phyloP scores from a whole-genome alignment of 805 yeast genomes.

The Yarrowia keelungensis region DNA sequence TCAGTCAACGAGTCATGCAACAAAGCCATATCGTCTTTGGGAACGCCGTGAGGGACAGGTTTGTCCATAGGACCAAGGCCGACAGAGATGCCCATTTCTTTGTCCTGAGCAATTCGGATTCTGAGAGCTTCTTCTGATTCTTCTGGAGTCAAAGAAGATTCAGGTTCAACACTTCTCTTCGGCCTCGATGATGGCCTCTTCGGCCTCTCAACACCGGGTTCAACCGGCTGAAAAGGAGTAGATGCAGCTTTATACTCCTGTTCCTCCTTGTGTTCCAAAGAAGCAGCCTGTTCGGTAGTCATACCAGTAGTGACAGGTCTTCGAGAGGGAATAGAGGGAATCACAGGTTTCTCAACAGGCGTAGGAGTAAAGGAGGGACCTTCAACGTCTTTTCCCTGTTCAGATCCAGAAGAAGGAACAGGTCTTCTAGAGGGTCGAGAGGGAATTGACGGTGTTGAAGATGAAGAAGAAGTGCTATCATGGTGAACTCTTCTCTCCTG shows the following conservation, averaged over 20 bases:
- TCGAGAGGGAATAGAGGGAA: no score
- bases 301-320: not conserved
- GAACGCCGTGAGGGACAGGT: not conserved
- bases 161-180: not conserved
- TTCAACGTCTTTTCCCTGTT: no score
- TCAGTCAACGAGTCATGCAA: not conserved
- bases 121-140: not conserved
- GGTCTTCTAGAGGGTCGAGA: slow-evolving; percentile 4
- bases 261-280: not conserved
- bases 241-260: not conserved
- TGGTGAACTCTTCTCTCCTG: not conserved
- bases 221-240: slow-evolving; percentile 13
- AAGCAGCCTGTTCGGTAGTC: not conserved
- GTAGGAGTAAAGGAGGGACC: no score
- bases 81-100: slow-evolving; percentile 5
- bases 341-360: no score
- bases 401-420: not conserved
- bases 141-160: not conserved
- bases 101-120: not conserved
- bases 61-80: slow-evolving; percentile 23
- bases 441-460: not conserved
- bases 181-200: not conserved
- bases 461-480: no score
- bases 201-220: not conserved
- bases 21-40: slow-evolving; percentile 26